Conservation (phyloP, 768 basidiomycete genomes). For the Leucosporidium yakuticum region DNA sequence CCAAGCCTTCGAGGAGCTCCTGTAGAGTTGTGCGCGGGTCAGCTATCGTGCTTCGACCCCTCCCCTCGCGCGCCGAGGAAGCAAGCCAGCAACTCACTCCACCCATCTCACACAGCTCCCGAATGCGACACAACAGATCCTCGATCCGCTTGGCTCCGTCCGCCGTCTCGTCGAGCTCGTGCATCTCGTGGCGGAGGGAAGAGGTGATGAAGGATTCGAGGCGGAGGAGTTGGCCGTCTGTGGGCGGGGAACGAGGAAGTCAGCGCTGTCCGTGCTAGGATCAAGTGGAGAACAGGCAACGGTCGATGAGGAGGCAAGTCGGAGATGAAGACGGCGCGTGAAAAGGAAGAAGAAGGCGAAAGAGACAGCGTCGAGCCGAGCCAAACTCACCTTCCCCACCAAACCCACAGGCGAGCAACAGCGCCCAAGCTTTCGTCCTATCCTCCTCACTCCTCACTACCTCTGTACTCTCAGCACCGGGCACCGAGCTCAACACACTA, state of each 20-base stretch:
- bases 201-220: neutral
- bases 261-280: neutral
- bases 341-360: no score
- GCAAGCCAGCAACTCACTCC: constrained; percentile 3
- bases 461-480: neutral
- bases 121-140: neutral
- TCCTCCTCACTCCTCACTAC: neutral
- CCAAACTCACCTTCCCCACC: constrained; percentile 6
- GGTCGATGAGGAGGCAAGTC: no score
- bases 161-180: neutral
- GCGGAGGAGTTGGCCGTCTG: neutral
- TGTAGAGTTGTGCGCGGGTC: neutral
- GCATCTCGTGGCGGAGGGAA: neutral
- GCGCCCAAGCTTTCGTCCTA: neutral
- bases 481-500: neutral
- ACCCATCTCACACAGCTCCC: constrained; percentile 12
- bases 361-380: neutral
- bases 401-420: neutral
- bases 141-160: neutral
- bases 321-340: no score
- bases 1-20: constrained; percentile 10
- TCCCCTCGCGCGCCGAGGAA: neutral
- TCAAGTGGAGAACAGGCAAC: no score
- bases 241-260: neutral
- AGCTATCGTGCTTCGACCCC: neutral